Evolutionary conservation across 2,329 filamentous ascomycete genomes (phyloP), one percentile per base, ranked within the genome.

Genomic region (Aspergillus sp.): DNA sequence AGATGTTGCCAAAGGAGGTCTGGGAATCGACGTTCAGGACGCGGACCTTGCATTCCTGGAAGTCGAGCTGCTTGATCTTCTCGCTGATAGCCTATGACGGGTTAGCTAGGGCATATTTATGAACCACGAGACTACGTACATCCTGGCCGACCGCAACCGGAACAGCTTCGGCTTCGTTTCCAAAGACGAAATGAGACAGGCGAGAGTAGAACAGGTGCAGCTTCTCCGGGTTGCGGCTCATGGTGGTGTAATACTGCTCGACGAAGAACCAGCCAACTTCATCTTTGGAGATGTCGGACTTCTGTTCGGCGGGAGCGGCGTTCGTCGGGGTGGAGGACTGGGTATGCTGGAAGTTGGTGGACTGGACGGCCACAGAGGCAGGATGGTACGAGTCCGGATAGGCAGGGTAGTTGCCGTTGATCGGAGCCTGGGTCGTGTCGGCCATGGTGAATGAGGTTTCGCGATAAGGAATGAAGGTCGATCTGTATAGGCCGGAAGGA

Each of bases 231-330:
- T 71, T 83, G 66, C 89, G 88, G 77, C 88, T 95, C 56, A 98
- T 69, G 41, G 86, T 98, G 49, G 85, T 96, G 68, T 98, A 98
- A 72, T 95, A 98, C 65, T 94, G 86, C 74, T 96, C 88, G 37
- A 98, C 91, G 51, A 98, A 98, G 69, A 89, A 96, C 91, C 91
- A 98, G 63, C 86, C 91, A 48, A 98, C 86, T 68, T 96, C 86
- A 60, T 94, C 86, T 70, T 94, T 95, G 51, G 68, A 69, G 42
- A 76, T 72, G 39, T 57, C 58, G 43, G 52, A 57, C 47, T 64
- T 64, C 43, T 55, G 45, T 31, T 63, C 58, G 35, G 45, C 52
- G 33, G 48, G 45, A 19, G 58, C 52, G 31, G 52, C 53, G 41
- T 61, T 60, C 24, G 57, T 53, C 15, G 59, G 54, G 20, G 59